Base-by-base conservation (phyloP, 495 filamentous ascomycete genomes). In the Tirmania nivea region DNA sequence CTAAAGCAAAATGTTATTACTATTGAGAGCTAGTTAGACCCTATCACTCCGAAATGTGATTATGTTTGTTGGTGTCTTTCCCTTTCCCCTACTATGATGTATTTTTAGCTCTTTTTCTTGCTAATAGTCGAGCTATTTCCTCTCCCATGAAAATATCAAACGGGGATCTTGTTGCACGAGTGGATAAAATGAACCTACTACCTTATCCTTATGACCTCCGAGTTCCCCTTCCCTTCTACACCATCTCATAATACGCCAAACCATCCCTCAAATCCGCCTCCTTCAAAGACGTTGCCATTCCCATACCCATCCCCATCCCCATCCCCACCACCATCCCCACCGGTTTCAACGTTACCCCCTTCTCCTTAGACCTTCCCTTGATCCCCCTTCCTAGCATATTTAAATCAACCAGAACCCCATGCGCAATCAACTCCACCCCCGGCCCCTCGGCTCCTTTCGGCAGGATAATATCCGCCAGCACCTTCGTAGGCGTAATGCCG, bases 361-460 rank as follows among this genome's bases (percentile, higher is more conserved):
- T 31, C 39, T 19, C 39, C 39, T 19, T 45, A 4, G 17, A 45
- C 39, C 39, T 45, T 8, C 39, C 39, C 39, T 19, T 45, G 39
- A 14, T 8, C 0, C 17, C 39, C 39, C 39, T 45, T 7, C 25
- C 25, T 5, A 31, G 25, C 25, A 31, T 31, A 31, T 31, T 63
- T 8, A 63, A 48, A 25, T 63, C 60, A 35, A 63, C 61, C 57
- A 63, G 51, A 14, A 63, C 57, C 1, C 61, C 61, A 17, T 63
- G 35, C 3, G 61, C 61, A 52, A 63, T 60, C 48, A 63, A 34
- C 34, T 60, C 61, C 35, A 63, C 47, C n/a, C 61, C 61, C 5
- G 61, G 56, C 0, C 55, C 58, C 34, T 60, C 59, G 3, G 54
- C 53, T 3, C 56, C 61, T 9, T 50, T 55, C 3, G 61, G 61